Percentiles rank a stretch among this genome's conserved stretches.
These are phyloP conservation scores for Dendrobium officinale DNA, from an alignment of 106 monocot species.

Conservation along the genomic window DNA sequence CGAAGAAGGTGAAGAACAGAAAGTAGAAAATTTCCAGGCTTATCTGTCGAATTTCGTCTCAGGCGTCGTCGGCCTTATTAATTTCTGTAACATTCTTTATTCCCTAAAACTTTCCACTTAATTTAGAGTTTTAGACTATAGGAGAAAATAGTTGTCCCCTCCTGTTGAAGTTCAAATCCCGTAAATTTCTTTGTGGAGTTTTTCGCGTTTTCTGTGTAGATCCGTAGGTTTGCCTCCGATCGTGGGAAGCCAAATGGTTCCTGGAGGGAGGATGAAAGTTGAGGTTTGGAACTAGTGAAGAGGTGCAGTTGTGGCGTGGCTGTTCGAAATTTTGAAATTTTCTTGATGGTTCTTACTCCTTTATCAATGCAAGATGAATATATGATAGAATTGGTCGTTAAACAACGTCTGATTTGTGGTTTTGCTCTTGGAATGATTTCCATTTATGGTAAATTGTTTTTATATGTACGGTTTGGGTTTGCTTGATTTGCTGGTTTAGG, in stretches of 20 bases:
- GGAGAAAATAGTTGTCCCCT: neutral
- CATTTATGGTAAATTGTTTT: neutral
- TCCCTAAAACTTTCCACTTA: neutral
- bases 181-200: neutral
- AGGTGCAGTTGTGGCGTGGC: neutral
- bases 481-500: neutral
- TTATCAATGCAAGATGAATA: neutral
- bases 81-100: constrained; percentile 2
- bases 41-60: neutral
- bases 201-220: neutral
- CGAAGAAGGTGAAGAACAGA: too few relatives aligned
- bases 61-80: neutral
- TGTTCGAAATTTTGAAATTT: neutral
- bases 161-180: neutral
- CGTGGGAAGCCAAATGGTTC: constrained; percentile 1
- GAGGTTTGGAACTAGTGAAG: neutral
- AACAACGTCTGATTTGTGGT: neutral
- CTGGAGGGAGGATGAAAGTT: neutral
- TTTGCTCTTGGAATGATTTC: neutral
- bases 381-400: neutral
- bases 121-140: neutral
- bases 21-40: neutral
- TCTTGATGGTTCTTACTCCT: neutral
- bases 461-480: neutral
- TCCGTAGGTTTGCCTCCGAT: neutral